These are phyloP conservation scores for Russula compacta DNA, from an alignment of 768 basidiomycete species.

Conservation along the genomic window DNA sequence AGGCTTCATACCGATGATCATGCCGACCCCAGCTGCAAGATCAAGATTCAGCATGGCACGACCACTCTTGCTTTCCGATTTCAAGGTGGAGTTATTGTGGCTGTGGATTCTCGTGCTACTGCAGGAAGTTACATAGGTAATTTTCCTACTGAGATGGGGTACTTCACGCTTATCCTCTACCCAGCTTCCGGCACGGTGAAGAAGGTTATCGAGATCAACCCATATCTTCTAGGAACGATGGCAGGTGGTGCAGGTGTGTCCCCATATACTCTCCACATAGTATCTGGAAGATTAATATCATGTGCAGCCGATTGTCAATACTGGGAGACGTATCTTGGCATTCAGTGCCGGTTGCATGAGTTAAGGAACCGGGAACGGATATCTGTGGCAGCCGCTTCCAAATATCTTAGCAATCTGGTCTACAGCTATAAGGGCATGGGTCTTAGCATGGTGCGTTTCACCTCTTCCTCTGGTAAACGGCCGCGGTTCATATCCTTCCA, in stretches of 20 bases:
- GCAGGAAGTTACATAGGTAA: conserved; percentile 94
- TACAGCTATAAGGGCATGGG: conserved; percentile 99
- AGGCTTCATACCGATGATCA: conserved; percentile 92
- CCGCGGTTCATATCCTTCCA: conserved; percentile 25
- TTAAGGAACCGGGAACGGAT: conserved; percentile 94
- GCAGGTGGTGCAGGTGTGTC: conserved; percentile 91
- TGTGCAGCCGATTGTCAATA: conserved; percentile 82
- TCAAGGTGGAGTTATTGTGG: conserved; percentile 96
- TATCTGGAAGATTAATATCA: not conserved
- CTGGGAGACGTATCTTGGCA: conserved; percentile 99
- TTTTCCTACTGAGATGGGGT: conserved; percentile 21
- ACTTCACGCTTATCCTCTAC: not conserved
- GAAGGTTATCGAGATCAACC: conserved; percentile 99
- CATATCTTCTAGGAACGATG: conserved; percentile 98
- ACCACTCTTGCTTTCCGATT: conserved; percentile 97
- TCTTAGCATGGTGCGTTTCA: conserved; percentile 78
- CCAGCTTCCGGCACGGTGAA: conserved; percentile 94
- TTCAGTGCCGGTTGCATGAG: conserved; percentile 95
- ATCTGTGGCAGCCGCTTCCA: conserved; percentile 97
- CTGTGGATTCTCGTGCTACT: conserved; percentile 97
- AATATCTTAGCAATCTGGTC: conserved; percentile 94
- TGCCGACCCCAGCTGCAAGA: conserved; percentile 87
- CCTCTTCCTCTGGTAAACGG: not conserved
- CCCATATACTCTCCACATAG: not conserved
- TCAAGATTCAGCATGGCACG: conserved; percentile 98